Evolutionary conservation across 371 early-diverging fungal genomes (phyloP).

Genomic region (Mucor plumbeus): DNA sequence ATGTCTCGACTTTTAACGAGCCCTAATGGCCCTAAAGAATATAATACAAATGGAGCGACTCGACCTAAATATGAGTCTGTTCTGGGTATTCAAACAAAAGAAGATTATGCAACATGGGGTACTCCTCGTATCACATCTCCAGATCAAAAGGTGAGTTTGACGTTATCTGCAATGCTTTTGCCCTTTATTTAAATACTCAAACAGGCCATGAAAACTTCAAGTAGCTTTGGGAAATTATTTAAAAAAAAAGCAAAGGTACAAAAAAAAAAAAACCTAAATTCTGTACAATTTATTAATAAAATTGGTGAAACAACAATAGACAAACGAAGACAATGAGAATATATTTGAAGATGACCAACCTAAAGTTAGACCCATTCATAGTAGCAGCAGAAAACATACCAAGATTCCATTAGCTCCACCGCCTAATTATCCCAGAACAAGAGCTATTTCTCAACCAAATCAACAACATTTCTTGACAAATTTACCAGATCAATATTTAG

Average conservation of each 20-base stretch:
- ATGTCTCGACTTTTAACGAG: conserved; percentile 28
- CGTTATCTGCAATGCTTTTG: too few relatives aligned
- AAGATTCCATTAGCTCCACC: conserved; percentile 37
- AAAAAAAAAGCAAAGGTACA: conserved; percentile 30
- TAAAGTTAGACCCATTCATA: conserved; percentile 25
- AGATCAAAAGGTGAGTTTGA: conserved; percentile 4
- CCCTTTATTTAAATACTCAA: neutral
- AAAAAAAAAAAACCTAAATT: neutral
- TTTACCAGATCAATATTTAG: conserved; percentile 24
- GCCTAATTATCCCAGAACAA: conserved; percentile 12
- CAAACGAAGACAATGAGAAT: neutral
- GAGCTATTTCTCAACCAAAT: conserved; percentile 13
- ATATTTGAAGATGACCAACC: conserved; percentile 25
- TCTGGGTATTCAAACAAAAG: conserved; percentile 13
- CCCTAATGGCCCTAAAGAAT: conserved; percentile 1
- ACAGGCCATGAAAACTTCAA: neutral
- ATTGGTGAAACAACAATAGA: conserved; percentile 14
- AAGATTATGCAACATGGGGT: conserved; percentile 13
- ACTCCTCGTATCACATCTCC: neutral
- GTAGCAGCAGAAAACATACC: conserved; percentile 8
- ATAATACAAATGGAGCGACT: neutral
- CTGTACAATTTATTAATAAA: conserved; percentile 10
- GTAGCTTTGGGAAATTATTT: conserved; percentile 29
- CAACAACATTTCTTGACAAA: conserved; percentile 18
- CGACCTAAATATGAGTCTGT: conserved; percentile 19